A percentile compares a stretch with the other conserved stretches of the same genome.
Evolutionary conservation across 2,329 filamentous ascomycete genomes (phyloP).

Genomic region (Alternaria triticina): DNA sequence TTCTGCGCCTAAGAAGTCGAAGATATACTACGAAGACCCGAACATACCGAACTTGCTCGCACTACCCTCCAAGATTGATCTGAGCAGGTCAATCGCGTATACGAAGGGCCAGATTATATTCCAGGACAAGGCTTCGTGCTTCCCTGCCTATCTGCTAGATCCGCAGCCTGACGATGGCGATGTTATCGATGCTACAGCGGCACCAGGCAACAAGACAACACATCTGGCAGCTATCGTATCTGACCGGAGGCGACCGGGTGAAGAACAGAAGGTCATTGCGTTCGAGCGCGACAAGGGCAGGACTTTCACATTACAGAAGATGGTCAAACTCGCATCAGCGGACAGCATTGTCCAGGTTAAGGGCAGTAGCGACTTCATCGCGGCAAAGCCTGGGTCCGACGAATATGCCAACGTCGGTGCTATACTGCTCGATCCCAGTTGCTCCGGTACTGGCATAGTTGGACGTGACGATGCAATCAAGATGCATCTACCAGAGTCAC

Average conservation of each 20-base stretch:
- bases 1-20: slow-evolving; percentile 48
- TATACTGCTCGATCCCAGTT: slow-evolving; percentile 89
- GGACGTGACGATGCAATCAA: slow-evolving; percentile 80
- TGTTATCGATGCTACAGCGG: slow-evolving; percentile 90
- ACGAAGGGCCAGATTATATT: slow-evolving; percentile 79
- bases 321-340: slow-evolving; percentile 80
- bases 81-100: slow-evolving; percentile 78
- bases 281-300: slow-evolving; percentile 78
- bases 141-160: slow-evolving; percentile 87
- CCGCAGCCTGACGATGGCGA: slow-evolving; percentile 71
- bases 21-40: slow-evolving; percentile 73
- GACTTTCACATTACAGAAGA: slow-evolving; percentile 78
- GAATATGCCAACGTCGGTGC: slow-evolving; percentile 75
- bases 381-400: slow-evolving; percentile 68
- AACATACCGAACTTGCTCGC: slow-evolving; percentile 86
- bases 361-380: slow-evolving; percentile 80
- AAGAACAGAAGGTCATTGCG: slow-evolving; percentile 67
- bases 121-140: slow-evolving; percentile 97
- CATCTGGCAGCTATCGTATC: slow-evolving; percentile 80
- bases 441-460: slow-evolving; percentile 93
- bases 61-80: slow-evolving; percentile 72
- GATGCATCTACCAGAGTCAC: slow-evolving; percentile 59
- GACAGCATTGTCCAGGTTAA: slow-evolving; percentile 70
- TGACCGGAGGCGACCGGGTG: slow-evolving; percentile 43
- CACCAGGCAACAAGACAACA: slow-evolving; percentile 97